A percentile compares a stretch with the other conserved stretches of the same genome.
These are phyloP conservation scores for Obba rivulosa DNA, from an alignment of 768 basidiomycete genomes.

Conservation along the genomic window DNA sequence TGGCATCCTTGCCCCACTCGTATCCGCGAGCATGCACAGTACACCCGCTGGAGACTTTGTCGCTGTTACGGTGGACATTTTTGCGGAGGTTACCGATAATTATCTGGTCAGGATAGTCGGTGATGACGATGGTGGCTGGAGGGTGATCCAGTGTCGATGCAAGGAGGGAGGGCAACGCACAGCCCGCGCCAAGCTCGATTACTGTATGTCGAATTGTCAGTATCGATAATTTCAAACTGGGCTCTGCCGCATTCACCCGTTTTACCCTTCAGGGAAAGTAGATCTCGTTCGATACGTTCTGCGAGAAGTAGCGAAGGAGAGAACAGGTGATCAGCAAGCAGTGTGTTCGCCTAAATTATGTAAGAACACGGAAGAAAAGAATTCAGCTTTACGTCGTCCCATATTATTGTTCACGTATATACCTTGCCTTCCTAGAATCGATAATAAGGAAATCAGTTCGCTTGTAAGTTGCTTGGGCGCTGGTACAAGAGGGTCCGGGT, in stretches of 20 bases:
- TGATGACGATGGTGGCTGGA: slow-evolving; percentile 52
- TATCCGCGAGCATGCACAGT: slow-evolving; percentile 44
- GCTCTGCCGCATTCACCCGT: too few relatives aligned
- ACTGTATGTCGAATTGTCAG: slow-evolving; percentile 34
- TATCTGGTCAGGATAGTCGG: slow-evolving; percentile 62
- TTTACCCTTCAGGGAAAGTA: slow-evolving; percentile 36
- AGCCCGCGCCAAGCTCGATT: slow-evolving; percentile 68
- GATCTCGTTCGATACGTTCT: slow-evolving; percentile 55
- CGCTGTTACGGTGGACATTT: slow-evolving; percentile 50
- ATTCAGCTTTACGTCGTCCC: slow-evolving; percentile 3
- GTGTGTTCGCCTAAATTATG: slow-evolving; percentile 62
- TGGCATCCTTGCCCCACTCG: slow-evolving; percentile 57
- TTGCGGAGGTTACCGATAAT: slow-evolving; percentile 51
- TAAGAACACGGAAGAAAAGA: background rate
- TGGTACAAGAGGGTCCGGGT: background rate
- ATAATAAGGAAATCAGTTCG: too few relatives aligned
- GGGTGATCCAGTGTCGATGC: slow-evolving; percentile 38
- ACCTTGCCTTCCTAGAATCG: slow-evolving; percentile 54
- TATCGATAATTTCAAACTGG: too few relatives aligned
- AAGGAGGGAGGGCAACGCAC: slow-evolving; percentile 62
- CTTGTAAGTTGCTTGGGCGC: background rate
- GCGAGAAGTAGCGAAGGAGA: slow-evolving; percentile 64
- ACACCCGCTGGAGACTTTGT: slow-evolving; percentile 32
- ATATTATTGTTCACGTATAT: slow-evolving; percentile 13
- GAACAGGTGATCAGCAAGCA: slow-evolving; percentile 70